Conservation (phyloP, 2,329 filamentous ascomycete species). For the Ceratocystis variospora region DNA sequence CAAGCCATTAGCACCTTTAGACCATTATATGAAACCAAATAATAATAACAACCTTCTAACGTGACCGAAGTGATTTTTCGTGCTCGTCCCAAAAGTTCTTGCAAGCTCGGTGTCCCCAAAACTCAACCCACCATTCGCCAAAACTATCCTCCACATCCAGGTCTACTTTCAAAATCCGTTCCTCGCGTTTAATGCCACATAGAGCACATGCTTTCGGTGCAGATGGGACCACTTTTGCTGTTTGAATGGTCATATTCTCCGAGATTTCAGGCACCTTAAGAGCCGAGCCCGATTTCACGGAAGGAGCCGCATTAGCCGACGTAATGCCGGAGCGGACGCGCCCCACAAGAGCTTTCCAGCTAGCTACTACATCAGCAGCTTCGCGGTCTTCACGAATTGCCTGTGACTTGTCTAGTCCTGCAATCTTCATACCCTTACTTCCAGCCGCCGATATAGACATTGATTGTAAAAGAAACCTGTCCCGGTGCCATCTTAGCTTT, state of each 20-base stretch:
- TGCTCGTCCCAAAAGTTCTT: conserved; percentile 75
- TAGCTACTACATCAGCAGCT: conserved; percentile 58
- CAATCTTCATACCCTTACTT: conserved; percentile 80
- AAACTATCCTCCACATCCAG: conserved; percentile 74
- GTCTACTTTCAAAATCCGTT: conserved; percentile 65
- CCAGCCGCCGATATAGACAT: conserved; percentile 75
- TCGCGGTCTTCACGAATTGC: conserved; percentile 73
- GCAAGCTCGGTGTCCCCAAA: conserved; percentile 71
- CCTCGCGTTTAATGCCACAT: conserved; percentile 78
- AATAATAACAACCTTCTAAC: conserved; percentile 32
- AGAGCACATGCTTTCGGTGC: conserved; percentile 66
- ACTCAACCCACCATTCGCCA: conserved; percentile 91
- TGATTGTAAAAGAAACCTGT: conserved; percentile 67
- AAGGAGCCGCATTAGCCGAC: conserved; percentile 47
- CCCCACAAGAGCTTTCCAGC: conserved; percentile 65
- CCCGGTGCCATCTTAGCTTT: conserved; percentile 79
- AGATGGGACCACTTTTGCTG: conserved; percentile 57
- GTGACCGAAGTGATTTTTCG: conserved; percentile 53
- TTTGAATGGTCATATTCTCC: conserved; percentile 54
- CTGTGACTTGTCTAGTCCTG: conserved; percentile 72
- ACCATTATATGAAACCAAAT: background rate
- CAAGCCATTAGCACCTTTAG: background rate
- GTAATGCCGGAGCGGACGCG: conserved; percentile 59
- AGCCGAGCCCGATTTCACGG: conserved; percentile 26
- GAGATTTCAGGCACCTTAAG: conserved; percentile 55